Evolutionary conservation across 1,284 basidiomycete genomes (phyloP).

Genomic region (Leccinum fuscescens): DNA sequence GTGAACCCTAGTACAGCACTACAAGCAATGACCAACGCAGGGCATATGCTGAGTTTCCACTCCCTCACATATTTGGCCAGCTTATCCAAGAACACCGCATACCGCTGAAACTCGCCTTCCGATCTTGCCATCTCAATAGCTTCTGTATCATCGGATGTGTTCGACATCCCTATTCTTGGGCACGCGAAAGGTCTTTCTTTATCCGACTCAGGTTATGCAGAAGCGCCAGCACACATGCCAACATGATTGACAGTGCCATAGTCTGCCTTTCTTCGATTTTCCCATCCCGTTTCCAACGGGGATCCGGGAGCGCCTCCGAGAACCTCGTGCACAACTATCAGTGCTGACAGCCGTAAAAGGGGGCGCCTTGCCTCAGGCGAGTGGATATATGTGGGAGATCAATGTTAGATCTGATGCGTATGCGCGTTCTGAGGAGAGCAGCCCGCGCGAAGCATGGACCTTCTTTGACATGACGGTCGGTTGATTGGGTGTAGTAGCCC

Average conservation of each 20-base stretch:
- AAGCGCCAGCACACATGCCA: slow-evolving; percentile 39
- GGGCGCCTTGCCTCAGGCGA: slow-evolving; percentile 58
- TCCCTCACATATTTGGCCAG: too few species aligned
- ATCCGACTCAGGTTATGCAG: too few species aligned
- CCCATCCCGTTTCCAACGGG: slow-evolving; percentile 21
- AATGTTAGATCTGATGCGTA: slow-evolving; percentile 88
- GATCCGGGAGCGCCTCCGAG: slow-evolving; percentile 36
- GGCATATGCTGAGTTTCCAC: too few species aligned
- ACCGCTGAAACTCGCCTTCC: too few species aligned
- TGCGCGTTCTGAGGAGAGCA: slow-evolving; percentile 80
- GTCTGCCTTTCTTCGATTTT: slow-evolving; percentile 43
- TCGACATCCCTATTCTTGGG: too few species aligned
- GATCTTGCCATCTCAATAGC: too few species aligned
- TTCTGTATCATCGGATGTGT: too few species aligned
- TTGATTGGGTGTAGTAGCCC: slow-evolving; percentile 16
- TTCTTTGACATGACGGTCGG: slow-evolving; percentile 59
- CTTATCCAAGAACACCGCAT: too few species aligned
- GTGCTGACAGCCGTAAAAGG: slow-evolving; percentile 3
- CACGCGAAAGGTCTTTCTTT: too few species aligned
- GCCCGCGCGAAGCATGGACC: slow-evolving; percentile 79
- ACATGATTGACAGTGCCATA: slow-evolving; percentile 24
- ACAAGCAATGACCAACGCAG: too few species aligned
- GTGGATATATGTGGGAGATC: slow-evolving; percentile 79
- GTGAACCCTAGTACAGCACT: too few species aligned
- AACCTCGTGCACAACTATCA: slow-evolving; percentile 68